Base-by-base conservation (phyloP, 768 basidiomycete genomes). In the Phaeolepiota aurea region DNA sequence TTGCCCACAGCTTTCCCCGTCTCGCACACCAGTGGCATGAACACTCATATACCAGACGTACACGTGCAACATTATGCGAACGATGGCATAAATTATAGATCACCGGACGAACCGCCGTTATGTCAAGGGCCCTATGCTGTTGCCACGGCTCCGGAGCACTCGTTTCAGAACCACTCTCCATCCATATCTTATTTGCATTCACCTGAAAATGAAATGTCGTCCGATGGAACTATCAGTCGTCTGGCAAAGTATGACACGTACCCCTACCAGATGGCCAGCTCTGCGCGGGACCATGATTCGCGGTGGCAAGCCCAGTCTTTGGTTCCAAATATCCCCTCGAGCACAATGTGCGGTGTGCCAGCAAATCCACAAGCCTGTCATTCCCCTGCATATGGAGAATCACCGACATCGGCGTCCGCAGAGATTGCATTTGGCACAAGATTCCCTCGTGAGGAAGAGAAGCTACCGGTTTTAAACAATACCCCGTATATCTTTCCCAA, bases 401-500 rank as follows among this genome's bases (percentile, higher is more conserved):
- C 84, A 0, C 79, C 81, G 10, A 32, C 44, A 32, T 42, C 58
- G 14, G 64, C 68, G 18, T 52, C 65, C 13, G 49, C 64, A 19
- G 72, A 76, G 42, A 64, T 77, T 52, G 43, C 57, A 22, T 77
- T 73, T 53, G 54, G 66, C 18, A 51, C 61, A 41, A 68, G 75
- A 38, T 68, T 65, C 45, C 56, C 64, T 40, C 56, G 56, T 18
- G 80, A 81, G 31, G 81, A 82, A 40, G 72, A 76, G 50, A 82
- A 82, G 53, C 50, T 70, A 18, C 51, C 68, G 31, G 47, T 79
- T 46, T 55, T 82, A 45, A 73, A 79, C 45, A 57, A 69, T 16
- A 63, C 73, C 9, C 69, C 76, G 11, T 81, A 83, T 53, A 64
- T 76, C 40, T 81, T 78, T 55, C 65, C 78, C 3, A 41, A 28